Conservation (phyloP, 305 asterid genomes). For the Solanum hybrid region DNA sequence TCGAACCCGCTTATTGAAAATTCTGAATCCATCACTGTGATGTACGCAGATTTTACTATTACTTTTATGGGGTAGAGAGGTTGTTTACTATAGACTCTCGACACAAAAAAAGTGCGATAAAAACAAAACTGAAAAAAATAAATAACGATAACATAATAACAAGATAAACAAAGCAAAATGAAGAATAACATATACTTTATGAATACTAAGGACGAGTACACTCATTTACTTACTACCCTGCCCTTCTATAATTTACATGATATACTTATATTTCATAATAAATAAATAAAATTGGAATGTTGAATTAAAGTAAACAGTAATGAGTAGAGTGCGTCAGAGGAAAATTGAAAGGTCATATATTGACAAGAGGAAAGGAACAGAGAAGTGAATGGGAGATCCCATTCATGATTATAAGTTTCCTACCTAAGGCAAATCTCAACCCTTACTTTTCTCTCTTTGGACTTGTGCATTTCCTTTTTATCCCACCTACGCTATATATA, state of each 20-base stretch:
- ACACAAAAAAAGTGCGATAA: not conserved
- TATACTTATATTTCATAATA: not conserved
- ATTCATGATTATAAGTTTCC: constrained; percentile 6
- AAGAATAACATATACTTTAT: not conserved
- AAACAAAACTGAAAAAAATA: not conserved
- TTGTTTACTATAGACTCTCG: not conserved
- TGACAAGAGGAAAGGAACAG: constrained; percentile 5
- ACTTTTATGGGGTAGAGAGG: not conserved
- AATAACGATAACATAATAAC: not conserved
- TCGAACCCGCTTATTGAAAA: no score
- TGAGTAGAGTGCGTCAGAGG: not conserved
- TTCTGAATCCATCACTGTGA: not conserved
- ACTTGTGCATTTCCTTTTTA: not conserved
- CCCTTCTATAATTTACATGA: not conserved
- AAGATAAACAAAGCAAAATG: not conserved
- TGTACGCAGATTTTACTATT: no score
- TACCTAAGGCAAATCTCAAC: not conserved
- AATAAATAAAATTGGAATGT: not conserved
- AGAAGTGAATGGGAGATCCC: not conserved
- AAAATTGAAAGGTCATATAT: not conserved
- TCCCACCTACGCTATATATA: not conserved
- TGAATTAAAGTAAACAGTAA: not conserved
- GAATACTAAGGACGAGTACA: not conserved
- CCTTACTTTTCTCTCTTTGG: not conserved
- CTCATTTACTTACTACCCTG: not conserved